Percentiles rank a stretch among this genome's conserved stretches.
These are phyloP conservation scores for Hyphopichia fennica DNA, from an alignment of 1,139 yeast genomes.

Conservation along the genomic window DNA sequence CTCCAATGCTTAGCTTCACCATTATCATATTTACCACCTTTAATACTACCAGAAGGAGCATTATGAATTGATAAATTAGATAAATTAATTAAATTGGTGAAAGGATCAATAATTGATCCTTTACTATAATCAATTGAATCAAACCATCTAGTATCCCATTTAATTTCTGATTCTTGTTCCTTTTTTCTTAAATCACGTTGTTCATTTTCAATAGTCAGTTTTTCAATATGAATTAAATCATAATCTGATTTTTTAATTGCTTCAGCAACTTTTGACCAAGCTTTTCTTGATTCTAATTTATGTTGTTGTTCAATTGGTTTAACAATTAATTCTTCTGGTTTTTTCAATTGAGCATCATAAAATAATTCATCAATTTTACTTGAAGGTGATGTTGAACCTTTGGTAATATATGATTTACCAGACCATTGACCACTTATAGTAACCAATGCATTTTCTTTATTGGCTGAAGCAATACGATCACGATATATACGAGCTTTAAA, in stretches of 20 bases:
- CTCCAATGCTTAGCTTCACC: slow-evolving; percentile 68
- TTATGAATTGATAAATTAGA: slow-evolving; percentile 61
- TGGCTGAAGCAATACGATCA: slow-evolving; percentile 46
- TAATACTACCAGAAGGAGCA: slow-evolving; percentile 65
- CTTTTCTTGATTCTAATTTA: slow-evolving; percentile 73
- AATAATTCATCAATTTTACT: slow-evolving; percentile 51
- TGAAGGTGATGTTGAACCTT: slow-evolving; percentile 41
- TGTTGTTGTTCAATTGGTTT: slow-evolving; percentile 79
- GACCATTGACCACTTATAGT: slow-evolving; percentile 94
- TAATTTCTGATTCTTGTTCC: slow-evolving; percentile 60
- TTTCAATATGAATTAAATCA: slow-evolving; percentile 70
- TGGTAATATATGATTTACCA: slow-evolving; percentile 56
- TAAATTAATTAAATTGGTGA: slow-evolving; percentile 50
- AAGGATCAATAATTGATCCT: slow-evolving; percentile 37
- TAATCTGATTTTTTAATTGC: slow-evolving; percentile 76
- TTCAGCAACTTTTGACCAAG: slow-evolving; percentile 87
- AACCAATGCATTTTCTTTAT: slow-evolving; percentile 65
- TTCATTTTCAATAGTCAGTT: slow-evolving; percentile 73
- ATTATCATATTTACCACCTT: slow-evolving; percentile 51
- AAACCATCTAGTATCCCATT: slow-evolving; percentile 84
- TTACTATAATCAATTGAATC: slow-evolving; percentile 49
- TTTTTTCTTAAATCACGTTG: slow-evolving; percentile 79
- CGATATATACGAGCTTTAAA: slow-evolving; percentile 81
- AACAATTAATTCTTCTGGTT: slow-evolving; percentile 61
- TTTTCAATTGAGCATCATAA: slow-evolving; percentile 61